These are phyloP conservation scores for Dillenia suffruticosa DNA, from an alignment of 164 flowering plant genomes.

Conservation along the genomic window DNA sequence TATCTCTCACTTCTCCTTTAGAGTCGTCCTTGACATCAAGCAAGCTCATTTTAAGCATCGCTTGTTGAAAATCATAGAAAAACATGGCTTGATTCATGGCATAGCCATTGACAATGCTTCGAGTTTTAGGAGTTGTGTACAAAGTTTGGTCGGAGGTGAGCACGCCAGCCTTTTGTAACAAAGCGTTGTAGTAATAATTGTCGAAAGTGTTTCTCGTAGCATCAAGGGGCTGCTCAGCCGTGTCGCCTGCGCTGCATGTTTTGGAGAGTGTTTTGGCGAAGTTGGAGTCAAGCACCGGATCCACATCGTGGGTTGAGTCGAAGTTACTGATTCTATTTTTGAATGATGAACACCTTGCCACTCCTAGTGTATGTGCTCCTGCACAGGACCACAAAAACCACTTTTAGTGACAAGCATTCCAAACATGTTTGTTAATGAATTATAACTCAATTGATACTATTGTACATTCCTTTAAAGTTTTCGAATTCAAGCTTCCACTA, in stretches of 20 bases:
- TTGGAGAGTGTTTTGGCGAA: constrained; percentile 42
- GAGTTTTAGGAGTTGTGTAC: constrained; percentile 35
- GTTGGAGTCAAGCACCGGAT: constrained; percentile 42
- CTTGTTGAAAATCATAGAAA: constrained; percentile 67
- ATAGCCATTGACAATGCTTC: constrained; percentile 49
- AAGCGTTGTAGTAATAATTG: constrained; percentile 45
- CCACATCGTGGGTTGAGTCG: constrained; percentile 37
- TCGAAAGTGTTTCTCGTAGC: constrained; percentile 57
- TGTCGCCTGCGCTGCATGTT: constrained; percentile 70
- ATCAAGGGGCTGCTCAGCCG: constrained; percentile 62
- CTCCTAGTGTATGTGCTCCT: constrained; percentile 93
- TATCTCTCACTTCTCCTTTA: constrained; percentile 59
- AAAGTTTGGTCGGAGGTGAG: constrained; percentile 78
- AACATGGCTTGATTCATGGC: constrained; percentile 76
- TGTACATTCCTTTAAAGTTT: too few species aligned
- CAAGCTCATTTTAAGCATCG: constrained; percentile 76
- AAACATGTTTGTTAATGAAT: too few species aligned
- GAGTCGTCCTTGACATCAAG: constrained; percentile 69
- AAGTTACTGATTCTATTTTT: constrained; percentile 50
- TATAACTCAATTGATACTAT: too few species aligned
- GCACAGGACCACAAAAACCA: not conserved
- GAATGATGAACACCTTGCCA: constrained; percentile 85
- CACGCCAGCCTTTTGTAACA: constrained; percentile 46
- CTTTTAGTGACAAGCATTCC: too few species aligned
- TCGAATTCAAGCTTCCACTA: too few species aligned